These are phyloP conservation scores for Boletus semigastroideus DNA, from an alignment of 1,284 basidiomycete species.

Conservation along the genomic window DNA sequence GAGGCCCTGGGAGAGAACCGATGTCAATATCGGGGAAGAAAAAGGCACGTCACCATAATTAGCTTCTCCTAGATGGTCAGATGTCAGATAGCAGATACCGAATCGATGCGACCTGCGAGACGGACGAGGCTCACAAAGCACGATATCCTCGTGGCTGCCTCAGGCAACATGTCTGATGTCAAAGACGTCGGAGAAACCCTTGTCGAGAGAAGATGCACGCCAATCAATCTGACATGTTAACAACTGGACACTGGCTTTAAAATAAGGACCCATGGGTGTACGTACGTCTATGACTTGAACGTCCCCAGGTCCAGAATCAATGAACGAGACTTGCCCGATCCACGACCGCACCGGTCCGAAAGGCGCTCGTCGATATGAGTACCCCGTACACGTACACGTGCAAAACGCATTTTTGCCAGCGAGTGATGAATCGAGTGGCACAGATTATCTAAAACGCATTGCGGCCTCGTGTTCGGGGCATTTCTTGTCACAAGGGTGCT, in stretches of 20 bases:
- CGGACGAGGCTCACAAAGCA: too few species aligned
- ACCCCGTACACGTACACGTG: slow-evolving; percentile 22
- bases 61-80: too few species aligned
- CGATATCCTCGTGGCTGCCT: too few species aligned
- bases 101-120: too few species aligned
- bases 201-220: not conserved
- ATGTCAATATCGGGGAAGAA: not conserved
- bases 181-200: not conserved
- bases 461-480: slow-evolving; percentile 24
- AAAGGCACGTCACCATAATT: too few species aligned
- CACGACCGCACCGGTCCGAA: slow-evolving; percentile 15
- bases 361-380: not conserved
- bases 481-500: slow-evolving; percentile 19
- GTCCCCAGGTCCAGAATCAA: not conserved
- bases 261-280: not conserved
- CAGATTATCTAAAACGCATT: slow-evolving; percentile 25
- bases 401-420: slow-evolving; percentile 22
- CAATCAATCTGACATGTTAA: not conserved
- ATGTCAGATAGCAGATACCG: too few species aligned
- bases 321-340: slow-evolving; percentile 4
- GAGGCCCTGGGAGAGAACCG: not conserved
- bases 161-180: not conserved
- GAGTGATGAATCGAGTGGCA: slow-evolving; percentile 17
- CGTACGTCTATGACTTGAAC: not conserved
- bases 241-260: not conserved